A percentile compares a stretch with the other conserved stretches of the same genome.
Evolutionary conservation across 2,329 filamentous ascomycete genomes (phyloP).

Genomic region (Boeremia lycopersici): DNA sequence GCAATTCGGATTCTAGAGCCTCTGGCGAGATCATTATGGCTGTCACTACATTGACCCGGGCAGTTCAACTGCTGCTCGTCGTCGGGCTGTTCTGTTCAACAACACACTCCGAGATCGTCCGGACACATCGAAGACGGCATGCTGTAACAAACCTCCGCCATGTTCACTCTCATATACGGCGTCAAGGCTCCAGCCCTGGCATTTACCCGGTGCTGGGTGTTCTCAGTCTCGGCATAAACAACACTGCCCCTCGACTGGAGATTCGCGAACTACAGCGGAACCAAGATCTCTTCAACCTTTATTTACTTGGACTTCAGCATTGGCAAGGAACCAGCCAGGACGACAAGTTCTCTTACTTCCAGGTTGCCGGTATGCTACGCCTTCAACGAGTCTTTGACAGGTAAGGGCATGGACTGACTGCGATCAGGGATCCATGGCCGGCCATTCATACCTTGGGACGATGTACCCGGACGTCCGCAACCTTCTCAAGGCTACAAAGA

Average conservation of each 20-base stretch:
- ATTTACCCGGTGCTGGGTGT: conserved; percentile 32
- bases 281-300: conserved; percentile 73
- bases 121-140: conserved; percentile 6
- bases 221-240: conserved; percentile 22
- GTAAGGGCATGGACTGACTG: background rate
- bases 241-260: conserved; percentile 62
- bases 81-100: conserved; percentile 1
- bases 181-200: background rate
- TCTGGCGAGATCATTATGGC: background rate
- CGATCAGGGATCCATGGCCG: conserved; percentile 76
- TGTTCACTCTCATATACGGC: background rate
- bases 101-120: conserved; percentile 1
- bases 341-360: conserved; percentile 73
- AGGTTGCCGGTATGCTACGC: conserved; percentile 67
- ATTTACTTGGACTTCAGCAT: conserved; percentile 72
- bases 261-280: conserved; percentile 68
- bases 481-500: conserved; percentile 55
- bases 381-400: background rate
- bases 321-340: conserved; percentile 71
- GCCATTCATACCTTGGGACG: conserved; percentile 66
- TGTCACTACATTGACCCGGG: background rate
- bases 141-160: background rate
- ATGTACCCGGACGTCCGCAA: conserved; percentile 47
- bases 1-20: background rate
- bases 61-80: conserved; percentile 3